phyloP scores from a whole-genome alignment of 176 grass and related monocot genomes.

The Luzula sylvatica region DNA sequence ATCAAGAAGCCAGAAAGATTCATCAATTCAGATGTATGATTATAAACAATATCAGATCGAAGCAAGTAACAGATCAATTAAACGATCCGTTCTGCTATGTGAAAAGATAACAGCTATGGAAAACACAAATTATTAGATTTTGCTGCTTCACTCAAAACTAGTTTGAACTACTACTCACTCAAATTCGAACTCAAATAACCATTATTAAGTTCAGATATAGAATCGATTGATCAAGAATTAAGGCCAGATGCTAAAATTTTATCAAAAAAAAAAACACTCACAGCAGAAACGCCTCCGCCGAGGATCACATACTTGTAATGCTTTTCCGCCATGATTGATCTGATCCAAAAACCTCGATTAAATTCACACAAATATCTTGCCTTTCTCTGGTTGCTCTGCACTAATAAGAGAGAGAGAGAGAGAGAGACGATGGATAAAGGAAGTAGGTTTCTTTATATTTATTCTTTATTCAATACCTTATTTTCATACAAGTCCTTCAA shows the following conservation, averaged over 20 bases:
- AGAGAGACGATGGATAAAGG: slow-evolving; percentile 6
- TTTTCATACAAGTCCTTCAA: slow-evolving; percentile 1
- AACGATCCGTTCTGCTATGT: too few species aligned
- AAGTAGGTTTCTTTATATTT: not conserved
- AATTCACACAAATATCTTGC: slow-evolving; percentile 1
- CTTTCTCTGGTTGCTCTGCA: slow-evolving; percentile 1
- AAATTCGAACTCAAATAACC: not conserved
- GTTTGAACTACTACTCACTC: not conserved
- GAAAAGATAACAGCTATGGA: too few species aligned
- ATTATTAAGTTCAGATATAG: not conserved
- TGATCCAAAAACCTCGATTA: slow-evolving; percentile 4
- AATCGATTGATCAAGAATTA: not conserved
- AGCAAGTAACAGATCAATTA: not conserved
- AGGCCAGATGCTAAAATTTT: not conserved
- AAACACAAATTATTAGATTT: too few species aligned
- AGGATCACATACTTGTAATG: slow-evolving; percentile 93
- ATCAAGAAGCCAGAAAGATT: not conserved
- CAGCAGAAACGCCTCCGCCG: slow-evolving; percentile 74
- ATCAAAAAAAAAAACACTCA: slow-evolving; percentile 7
- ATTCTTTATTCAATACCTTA: not conserved
- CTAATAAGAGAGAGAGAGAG: not conserved
- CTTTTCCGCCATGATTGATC: slow-evolving; percentile 51
- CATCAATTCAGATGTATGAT: not conserved
- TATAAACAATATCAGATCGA: not conserved
- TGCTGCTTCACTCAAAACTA: too few species aligned